Evolutionary conservation across 768 basidiomycete genomes (phyloP), one percentile per base, ranked within the genome.

Genomic region (Fomitopsis pulvina): DNA sequence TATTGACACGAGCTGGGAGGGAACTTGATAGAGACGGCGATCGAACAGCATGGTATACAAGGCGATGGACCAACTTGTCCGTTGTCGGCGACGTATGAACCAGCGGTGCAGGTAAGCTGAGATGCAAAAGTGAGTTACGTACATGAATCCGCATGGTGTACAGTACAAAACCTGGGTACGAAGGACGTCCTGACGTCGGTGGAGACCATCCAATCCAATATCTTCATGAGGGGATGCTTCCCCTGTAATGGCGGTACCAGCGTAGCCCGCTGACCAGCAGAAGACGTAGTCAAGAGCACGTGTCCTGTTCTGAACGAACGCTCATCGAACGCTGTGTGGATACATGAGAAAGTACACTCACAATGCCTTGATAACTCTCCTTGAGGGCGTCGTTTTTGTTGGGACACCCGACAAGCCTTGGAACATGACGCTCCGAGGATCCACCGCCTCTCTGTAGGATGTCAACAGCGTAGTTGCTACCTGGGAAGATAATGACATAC

Each of bases 261-360:
- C 12, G 63, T 69, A 6, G 63, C 54, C 29, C 63, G 68, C 45
- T 68, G 64, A 32, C 64, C 65, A 28, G 60, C 47, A n/a, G 66
- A 57, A 7, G 62, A 50, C 2, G 73, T 65, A 11, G 68, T 66
- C 46, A 82, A 63, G n/a, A 87, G 66, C 12, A 84, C 47, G 58
- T 87, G 83, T 0, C 85, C 85, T 29, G 79, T 60, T 27, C 85
- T 87, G n/a, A n/a, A 45, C 18, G 11, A 24, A n/a, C 41, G 21
- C 18, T 37, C 30, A 45, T 4, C 29, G 10, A 12, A 37, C 3
- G 30, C 34, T 6, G 14, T 5, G 34, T 5, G 4, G 14, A 18
- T 5, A 24, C 18, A 37, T 34, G 5, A 26, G 14, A n/a, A 46
- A 41, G 41, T n/a, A 5, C 14, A 57, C 62, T 44, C 41, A 63